phyloP scores from a whole-genome alignment of 345 rosid genomes.

The Eucalyptus victrix region DNA sequence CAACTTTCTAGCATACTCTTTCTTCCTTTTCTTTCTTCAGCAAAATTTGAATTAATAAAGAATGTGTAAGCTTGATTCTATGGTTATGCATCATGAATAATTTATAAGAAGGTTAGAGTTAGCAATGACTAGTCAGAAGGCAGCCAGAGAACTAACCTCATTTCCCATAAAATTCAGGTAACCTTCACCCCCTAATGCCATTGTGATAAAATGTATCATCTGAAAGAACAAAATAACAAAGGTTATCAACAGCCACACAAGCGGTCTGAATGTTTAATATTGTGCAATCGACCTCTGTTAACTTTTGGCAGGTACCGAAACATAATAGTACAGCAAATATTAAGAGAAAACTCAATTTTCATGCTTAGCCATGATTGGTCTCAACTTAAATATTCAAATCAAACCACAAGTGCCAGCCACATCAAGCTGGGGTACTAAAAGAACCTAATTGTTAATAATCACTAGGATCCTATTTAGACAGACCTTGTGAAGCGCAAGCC shows the following conservation, averaged over 20 bases:
- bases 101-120: neutral
- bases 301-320: neutral
- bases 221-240: neutral
- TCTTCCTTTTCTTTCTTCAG: neutral
- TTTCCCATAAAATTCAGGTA: slow-evolving; percentile 85
- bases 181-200: slow-evolving; percentile 83
- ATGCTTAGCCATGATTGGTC: neutral
- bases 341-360: neutral
- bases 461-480: neutral
- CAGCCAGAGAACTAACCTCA: slow-evolving; percentile 32
- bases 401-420: neutral
- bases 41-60: neutral
- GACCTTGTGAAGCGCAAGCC: slow-evolving; percentile 75
- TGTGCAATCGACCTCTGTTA: neutral
- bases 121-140: neutral
- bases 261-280: neutral
- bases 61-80: neutral
- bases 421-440: neutral
- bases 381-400: neutral
- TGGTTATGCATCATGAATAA: neutral
- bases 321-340: neutral
- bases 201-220: slow-evolving; percentile 72
- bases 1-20: neutral
- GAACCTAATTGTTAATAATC: neutral
- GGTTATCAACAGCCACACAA: neutral